These are phyloP conservation scores for Leccinum rimulosum DNA, from an alignment of 768 basidiomycete genomes.

Conservation along the genomic window DNA sequence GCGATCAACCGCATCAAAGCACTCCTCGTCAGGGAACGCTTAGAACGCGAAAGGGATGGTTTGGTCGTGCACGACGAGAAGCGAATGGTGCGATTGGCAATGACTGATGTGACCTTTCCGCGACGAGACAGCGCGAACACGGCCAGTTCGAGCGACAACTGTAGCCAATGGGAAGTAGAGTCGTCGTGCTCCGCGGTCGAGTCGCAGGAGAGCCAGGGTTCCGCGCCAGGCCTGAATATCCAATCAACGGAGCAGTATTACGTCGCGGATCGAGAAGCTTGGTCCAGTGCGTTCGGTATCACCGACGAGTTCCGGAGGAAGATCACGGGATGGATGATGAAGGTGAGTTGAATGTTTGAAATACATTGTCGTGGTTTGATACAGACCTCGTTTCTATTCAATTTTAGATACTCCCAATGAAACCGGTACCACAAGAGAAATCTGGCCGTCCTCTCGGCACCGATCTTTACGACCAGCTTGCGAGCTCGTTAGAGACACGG, in stretches of 20 bases:
- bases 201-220: conserved; percentile 20
- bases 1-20: conserved; percentile 44
- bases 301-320: conserved; percentile 33
- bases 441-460: background rate
- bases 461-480: conserved; percentile 50
- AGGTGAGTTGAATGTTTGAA: conserved; percentile 28
- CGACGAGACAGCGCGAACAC: conserved; percentile 11
- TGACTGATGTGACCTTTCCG: background rate
- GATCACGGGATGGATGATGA: conserved; percentile 45
- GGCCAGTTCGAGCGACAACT: conserved; percentile 12
- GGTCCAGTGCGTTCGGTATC: conserved; percentile 30
- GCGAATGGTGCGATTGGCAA: conserved; percentile 5
- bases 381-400: background rate
- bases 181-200: conserved; percentile 13
- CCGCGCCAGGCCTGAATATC: background rate
- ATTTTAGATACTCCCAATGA: conserved; percentile 10
- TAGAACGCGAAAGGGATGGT: conserved; percentile 37
- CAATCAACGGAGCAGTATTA: background rate
- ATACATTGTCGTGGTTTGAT: background rate
- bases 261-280: conserved; percentile 3
- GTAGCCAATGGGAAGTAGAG: conserved; percentile 18
- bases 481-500: conserved; percentile 52
- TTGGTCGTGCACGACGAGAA: conserved; percentile 5
- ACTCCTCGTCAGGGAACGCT: conserved; percentile 33
- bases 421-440: background rate